Evolutionary conservation across 2,329 filamentous ascomycete genomes (phyloP).

Genomic region (Colletotrichum eleusines): DNA sequence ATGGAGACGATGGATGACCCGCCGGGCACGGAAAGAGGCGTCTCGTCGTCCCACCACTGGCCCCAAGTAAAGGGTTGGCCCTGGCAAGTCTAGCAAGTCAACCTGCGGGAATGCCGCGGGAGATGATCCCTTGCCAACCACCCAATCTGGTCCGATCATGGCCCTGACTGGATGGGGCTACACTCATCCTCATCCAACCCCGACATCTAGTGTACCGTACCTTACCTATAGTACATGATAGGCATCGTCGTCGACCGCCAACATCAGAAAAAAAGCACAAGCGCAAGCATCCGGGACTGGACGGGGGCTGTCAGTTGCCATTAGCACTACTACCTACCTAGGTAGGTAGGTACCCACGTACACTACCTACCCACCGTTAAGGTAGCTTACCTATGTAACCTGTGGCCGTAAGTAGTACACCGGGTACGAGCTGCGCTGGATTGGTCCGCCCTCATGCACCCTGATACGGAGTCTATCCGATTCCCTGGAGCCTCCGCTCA

Average conservation of each 20-base stretch:
- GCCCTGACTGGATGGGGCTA: neutral
- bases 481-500: slow-evolving; percentile 12
- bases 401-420: neutral
- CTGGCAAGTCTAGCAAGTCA: neutral
- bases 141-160: slow-evolving; percentile 1
- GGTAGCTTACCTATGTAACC: too few species aligned
- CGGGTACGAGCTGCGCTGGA: neutral
- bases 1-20: slow-evolving; percentile 21
- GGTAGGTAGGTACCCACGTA: too few species aligned
- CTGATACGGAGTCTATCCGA: slow-evolving; percentile 7
- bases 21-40: slow-evolving; percentile 25
- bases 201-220: too few species aligned
- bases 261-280: neutral
- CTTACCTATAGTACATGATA: neutral
- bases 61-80: slow-evolving; percentile 23
- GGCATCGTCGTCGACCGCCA: too few species aligned
- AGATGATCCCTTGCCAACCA: slow-evolving; percentile 4
- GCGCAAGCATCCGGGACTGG: neutral
- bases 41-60: slow-evolving; percentile 35
- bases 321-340: too few species aligned
- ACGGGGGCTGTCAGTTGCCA: neutral
- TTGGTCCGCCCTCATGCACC: neutral
- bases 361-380: too few species aligned
- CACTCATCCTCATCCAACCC: neutral
- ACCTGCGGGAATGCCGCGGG: slow-evolving; percentile 30